A percentile compares a stretch with the other conserved stretches of the same genome.
Evolutionary conservation across 306 rosid species (phyloP).

Genomic region (Cucumis melo): DNA sequence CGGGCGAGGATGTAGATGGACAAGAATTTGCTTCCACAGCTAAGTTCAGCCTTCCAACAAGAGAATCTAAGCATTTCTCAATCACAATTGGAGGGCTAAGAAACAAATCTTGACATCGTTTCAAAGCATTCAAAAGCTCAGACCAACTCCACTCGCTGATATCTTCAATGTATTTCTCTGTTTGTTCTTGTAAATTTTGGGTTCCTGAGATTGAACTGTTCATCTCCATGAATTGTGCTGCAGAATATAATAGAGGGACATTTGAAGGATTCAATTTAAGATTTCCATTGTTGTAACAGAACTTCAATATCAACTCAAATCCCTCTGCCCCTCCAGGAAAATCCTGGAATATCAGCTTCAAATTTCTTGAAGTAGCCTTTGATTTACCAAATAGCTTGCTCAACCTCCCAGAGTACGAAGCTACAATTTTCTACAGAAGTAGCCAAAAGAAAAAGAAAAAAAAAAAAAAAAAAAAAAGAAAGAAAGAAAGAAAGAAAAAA

Average conservation of each 20-base stretch:
- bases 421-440: constrained; percentile 39
- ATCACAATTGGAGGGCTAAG: constrained; percentile 26
- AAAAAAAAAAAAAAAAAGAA: constrained; percentile 7
- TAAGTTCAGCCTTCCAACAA: constrained; percentile 46
- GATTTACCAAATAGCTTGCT: constrained; percentile 61
- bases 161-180: constrained; percentile 52
- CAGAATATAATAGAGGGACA: constrained; percentile 36
- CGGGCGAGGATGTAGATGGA: constrained; percentile 67
- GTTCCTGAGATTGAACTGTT: constrained; percentile 26
- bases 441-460: neutral
- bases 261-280: constrained; percentile 44
- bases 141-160: constrained; percentile 74
- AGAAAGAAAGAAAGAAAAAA: neutral
- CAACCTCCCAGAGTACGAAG: constrained; percentile 51
- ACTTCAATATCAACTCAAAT: constrained; percentile 64
- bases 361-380: constrained; percentile 26
- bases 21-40: constrained; percentile 64
- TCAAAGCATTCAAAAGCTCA: constrained; percentile 48
- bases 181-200: constrained; percentile 38
- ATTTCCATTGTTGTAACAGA: constrained; percentile 58
- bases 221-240: constrained; percentile 87
- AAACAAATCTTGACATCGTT: constrained; percentile 44
- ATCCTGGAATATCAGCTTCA: constrained; percentile 73
- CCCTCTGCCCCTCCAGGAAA: constrained; percentile 91
- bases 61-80: constrained; percentile 49